These are phyloP conservation scores for Letharia columbiana DNA, from an alignment of 495 filamentous ascomycete genomes.

Conservation along the genomic window DNA sequence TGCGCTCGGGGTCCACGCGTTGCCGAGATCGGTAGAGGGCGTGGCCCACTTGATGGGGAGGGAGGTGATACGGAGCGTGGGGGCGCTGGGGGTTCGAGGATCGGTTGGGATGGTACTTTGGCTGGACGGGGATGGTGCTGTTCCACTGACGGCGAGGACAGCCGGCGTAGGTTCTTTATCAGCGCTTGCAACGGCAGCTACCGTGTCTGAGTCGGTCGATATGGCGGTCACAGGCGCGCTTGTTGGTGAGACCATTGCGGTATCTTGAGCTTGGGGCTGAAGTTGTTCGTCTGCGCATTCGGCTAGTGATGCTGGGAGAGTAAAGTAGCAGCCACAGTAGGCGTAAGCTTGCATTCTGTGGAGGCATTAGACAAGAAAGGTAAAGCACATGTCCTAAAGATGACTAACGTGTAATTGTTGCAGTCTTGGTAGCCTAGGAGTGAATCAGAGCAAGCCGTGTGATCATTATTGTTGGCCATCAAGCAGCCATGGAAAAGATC, in stretches of 20 bases:
- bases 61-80: not conserved
- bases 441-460: slow-evolving; percentile 16
- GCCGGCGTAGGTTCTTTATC: not conserved
- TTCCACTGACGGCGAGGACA: not conserved
- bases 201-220: not conserved
- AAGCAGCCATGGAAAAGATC: slow-evolving; percentile 14
- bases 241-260: not conserved
- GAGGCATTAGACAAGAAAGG: not conserved
- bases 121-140: not conserved
- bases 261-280: slow-evolving; percentile 2
- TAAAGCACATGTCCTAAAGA: not conserved
- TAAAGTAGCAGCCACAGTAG: slow-evolving; percentile 21
- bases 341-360: slow-evolving; percentile 22
- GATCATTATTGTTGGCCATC: slow-evolving; percentile 7
- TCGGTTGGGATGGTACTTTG: not conserved
- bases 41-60: not conserved
- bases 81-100: not conserved
- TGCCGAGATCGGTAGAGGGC: not conserved
- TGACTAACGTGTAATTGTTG: slow-evolving; percentile 20
- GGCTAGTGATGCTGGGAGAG: slow-evolving; percentile 12
- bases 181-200: not conserved
- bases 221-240: not conserved
- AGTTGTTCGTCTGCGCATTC: slow-evolving; percentile 21
- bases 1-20: not conserved
- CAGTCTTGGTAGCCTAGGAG: slow-evolving; percentile 19